Percentiles rank a stretch among this genome's conserved stretches.
Conservation (phyloP, 345 rosid genomes). For the Garcia nutans region DNA sequence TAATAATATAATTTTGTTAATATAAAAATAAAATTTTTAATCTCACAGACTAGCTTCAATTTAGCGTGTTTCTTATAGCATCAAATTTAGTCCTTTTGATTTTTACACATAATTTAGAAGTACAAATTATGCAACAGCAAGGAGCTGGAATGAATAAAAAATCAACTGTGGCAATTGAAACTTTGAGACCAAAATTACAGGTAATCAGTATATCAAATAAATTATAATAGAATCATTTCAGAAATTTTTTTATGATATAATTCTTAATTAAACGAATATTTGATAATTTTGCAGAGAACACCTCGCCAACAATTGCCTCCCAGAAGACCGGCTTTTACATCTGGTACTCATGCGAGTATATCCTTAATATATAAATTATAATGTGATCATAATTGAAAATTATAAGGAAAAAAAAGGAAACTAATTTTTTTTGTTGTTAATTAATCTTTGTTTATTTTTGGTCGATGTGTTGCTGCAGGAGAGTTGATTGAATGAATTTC, state of each 20-base stretch:
- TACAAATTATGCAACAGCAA: slow-evolving; percentile 67
- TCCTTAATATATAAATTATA: not conserved
- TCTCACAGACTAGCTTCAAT: too few relatives aligned
- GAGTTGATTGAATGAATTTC: not conserved
- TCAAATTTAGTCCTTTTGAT: too few relatives aligned
- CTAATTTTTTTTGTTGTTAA: not conserved
- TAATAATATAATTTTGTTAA: too few relatives aligned
- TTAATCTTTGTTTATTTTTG: not conserved
- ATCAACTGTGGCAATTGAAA: slow-evolving; percentile 54
- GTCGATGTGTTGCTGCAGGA: not conserved
- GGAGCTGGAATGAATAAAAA: slow-evolving; percentile 51
- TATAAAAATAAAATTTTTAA: too few relatives aligned
- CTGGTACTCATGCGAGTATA: slow-evolving; percentile 35
- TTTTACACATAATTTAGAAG: too few relatives aligned
- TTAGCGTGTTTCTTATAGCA: too few relatives aligned
- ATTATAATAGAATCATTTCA: too few relatives aligned
- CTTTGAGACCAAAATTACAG: slow-evolving; percentile 67
- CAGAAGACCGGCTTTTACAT: slow-evolving; percentile 61
- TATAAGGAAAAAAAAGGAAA: too few relatives aligned
- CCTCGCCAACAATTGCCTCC: slow-evolving; percentile 75
- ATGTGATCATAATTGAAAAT: not conserved
- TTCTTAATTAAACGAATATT: not conserved
- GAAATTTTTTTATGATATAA: not conserved
- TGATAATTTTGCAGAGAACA: slow-evolving; percentile 46
- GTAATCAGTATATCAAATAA: slow-evolving; percentile 28